Base-by-base conservation (phyloP, 345 rosid genomes). In the Populus euphratica region DNA sequence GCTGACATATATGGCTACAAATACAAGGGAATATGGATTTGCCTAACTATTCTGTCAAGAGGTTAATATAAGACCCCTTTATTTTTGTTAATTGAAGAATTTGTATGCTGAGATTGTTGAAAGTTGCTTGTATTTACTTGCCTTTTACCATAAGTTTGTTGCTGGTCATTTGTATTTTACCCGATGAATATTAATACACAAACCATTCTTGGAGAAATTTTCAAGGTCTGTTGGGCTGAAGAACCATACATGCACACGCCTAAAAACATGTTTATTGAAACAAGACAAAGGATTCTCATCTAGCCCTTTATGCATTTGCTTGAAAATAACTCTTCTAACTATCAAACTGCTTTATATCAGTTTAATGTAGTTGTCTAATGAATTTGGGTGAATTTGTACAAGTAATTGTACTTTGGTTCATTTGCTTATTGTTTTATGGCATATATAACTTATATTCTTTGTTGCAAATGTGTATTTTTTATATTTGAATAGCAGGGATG, bases 21-120 rank as follows among this genome's bases (percentile, higher is more conserved):
- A 77, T 96, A 96, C 90, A 96, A 96, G 86, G 99, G 99, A 77
- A 94, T 92, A 72, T 94, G 98, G 97, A 92, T 96, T 85, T 92
- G 95, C 69, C 86, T 96, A 76, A 87, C 93, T 38, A 84, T 96
- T 89, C 91, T 96, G 21, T 86, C 97, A 71, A 90, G 97, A 94
- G 99, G 99, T 96, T 69, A 81, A 90, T 74, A 69, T 79, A 41
- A 77, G 69, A 76, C 41, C 73, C 8, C 35, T 62, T 20, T 29
- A 59, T 33, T 74, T 75, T 62, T 70, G 8, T 67, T 20, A 6
- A 65, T 43, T 49, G 25, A 23, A 23, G 39, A 10, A 35, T 68
- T n/a, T 56, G 27, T 21, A 69, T 59, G 41, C 20, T 52, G 27
- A 35, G 61, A 59, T 52, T 27, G n/a, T 59, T 65, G 36, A 64